These are phyloP conservation scores for Exophiala sp. DNA, from an alignment of 2,329 filamentous ascomycete species.

Conservation along the genomic window DNA sequence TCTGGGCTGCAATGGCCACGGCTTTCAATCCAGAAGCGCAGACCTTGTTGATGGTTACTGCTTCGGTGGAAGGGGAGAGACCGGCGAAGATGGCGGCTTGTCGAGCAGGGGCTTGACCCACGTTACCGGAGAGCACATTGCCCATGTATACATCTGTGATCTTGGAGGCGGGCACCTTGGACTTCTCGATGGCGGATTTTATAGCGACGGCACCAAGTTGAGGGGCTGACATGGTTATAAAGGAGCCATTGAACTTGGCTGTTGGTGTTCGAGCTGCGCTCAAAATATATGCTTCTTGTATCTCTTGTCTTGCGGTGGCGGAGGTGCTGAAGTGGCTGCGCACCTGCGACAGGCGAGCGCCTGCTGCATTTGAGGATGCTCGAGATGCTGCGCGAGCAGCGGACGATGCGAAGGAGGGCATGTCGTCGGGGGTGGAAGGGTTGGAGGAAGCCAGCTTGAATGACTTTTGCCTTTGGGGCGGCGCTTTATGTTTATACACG, in stretches of 20 bases:
- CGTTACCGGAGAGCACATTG: slow-evolving; percentile 78
- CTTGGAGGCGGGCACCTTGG: slow-evolving; percentile 72
- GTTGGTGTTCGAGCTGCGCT: slow-evolving; percentile 87
- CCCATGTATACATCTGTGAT: slow-evolving; percentile 97
- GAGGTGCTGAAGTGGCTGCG: slow-evolving; percentile 53
- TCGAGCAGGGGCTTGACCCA: slow-evolving; percentile 87
- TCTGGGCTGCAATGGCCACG: slow-evolving; percentile 83
- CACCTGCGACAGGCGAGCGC: slow-evolving; percentile 46
- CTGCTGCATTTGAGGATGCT: slow-evolving; percentile 23
- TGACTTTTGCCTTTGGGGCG: background rate
- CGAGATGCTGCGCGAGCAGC: slow-evolving; percentile 19
- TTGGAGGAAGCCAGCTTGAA: slow-evolving; percentile 4
- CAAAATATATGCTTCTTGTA: slow-evolving; percentile 90
- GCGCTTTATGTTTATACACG: background rate
- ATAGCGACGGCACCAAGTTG: slow-evolving; percentile 86
- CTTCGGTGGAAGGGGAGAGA: slow-evolving; percentile 75
- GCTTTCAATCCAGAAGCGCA: slow-evolving; percentile 94
- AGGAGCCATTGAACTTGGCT: slow-evolving; percentile 90
- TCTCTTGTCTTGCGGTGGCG: slow-evolving; percentile 55
- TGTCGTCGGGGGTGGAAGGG: background rate
- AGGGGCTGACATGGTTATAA: slow-evolving; percentile 78
- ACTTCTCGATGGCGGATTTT: slow-evolving; percentile 83
- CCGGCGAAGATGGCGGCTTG: slow-evolving; percentile 89
- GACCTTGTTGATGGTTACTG: slow-evolving; percentile 95
- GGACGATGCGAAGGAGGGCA: slow-evolving; percentile 19